Evolutionary conservation across 2,329 filamentous ascomycete species (phyloP).

Genomic region (Catunica adiposa): DNA sequence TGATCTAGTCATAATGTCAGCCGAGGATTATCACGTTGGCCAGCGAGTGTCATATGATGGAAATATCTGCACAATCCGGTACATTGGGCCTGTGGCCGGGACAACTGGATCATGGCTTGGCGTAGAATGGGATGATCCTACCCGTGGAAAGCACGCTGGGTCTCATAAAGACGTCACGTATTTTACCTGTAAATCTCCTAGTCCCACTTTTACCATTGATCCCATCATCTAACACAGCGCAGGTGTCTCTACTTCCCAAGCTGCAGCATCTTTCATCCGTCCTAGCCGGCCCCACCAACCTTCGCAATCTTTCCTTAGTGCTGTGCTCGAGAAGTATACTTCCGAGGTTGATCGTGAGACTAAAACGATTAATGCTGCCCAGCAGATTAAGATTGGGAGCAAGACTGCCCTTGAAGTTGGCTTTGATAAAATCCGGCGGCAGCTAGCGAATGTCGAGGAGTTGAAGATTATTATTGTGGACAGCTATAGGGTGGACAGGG

Average conservation of each 20-base stretch:
- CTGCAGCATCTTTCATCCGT: constrained; percentile 73
- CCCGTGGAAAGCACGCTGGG: constrained; percentile 79
- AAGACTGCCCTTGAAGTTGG: constrained; percentile 89
- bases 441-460: constrained; percentile 63
- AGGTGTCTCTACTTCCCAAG: constrained; percentile 47
- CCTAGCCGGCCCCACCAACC: constrained; percentile 54
- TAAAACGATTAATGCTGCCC: constrained; percentile 16
- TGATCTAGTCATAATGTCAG: constrained; percentile 22
- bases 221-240: background rate
- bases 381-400: constrained; percentile 49
- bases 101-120: constrained; percentile 74
- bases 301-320: constrained; percentile 59
- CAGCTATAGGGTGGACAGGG: constrained; percentile 43
- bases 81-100: constrained; percentile 58
- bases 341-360: constrained; percentile 28
- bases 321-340: constrained; percentile 71
- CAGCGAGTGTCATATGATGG: constrained; percentile 68
- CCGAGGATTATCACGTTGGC: constrained; percentile 34
- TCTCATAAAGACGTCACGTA: constrained; percentile 63
- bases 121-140: constrained; percentile 87
- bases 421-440: constrained; percentile 76
- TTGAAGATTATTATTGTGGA: constrained; percentile 72
- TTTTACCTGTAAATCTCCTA: constrained; percentile 52
- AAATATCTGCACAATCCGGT: constrained; percentile 69
- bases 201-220: background rate